phyloP scores from a whole-genome alignment of 371 early-diverging fungal genomes.

The Gilbertella persicaria region DNA sequence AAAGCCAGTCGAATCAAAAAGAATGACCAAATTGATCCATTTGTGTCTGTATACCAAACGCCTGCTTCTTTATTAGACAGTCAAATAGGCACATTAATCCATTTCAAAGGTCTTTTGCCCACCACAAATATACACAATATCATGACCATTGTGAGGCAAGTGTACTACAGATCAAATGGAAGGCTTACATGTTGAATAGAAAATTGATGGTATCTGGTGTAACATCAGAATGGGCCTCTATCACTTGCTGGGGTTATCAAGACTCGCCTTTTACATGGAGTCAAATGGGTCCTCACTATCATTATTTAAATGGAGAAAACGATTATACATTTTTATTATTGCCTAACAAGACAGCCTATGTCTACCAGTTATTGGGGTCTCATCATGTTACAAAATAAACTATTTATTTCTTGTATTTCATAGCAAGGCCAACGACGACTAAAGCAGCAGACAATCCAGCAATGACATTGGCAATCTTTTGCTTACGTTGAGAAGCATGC shows the following conservation, averaged over 20 bases:
- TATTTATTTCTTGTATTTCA: conserved; percentile 9
- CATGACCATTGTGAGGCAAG: conserved; percentile 36
- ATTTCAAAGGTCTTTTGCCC: conserved; percentile 43
- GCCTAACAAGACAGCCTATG: conserved; percentile 24
- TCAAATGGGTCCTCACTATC: conserved; percentile 52
- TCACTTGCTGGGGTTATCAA: conserved; percentile 66
- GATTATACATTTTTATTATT: conserved; percentile 56
- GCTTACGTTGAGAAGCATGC: conserved; percentile 20
- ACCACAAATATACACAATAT: conserved; percentile 31
- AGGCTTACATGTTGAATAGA: conserved; percentile 8
- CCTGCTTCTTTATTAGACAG: conserved; percentile 30
- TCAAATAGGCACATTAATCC: conserved; percentile 27
- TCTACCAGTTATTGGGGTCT: conserved; percentile 23
- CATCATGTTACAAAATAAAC: conserved; percentile 13
- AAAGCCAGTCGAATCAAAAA: conserved; percentile 49
- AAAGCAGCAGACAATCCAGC: conserved; percentile 19
- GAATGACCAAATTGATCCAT: conserved; percentile 32
- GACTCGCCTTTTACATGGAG: conserved; percentile 70
- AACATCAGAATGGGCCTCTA: conserved; percentile 51
- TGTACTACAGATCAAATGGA: no score
- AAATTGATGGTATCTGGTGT: conserved; percentile 28
- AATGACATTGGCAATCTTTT: conserved; percentile 15
- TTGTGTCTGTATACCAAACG: conserved; percentile 52
- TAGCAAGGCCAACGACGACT: conserved; percentile 14
- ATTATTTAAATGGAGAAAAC: conserved; percentile 61